Evolutionary conservation across 2,329 filamentous ascomycete species (phyloP), one percentile per base, ranked within the genome.

Genomic region (Blastomyces silverae): DNA sequence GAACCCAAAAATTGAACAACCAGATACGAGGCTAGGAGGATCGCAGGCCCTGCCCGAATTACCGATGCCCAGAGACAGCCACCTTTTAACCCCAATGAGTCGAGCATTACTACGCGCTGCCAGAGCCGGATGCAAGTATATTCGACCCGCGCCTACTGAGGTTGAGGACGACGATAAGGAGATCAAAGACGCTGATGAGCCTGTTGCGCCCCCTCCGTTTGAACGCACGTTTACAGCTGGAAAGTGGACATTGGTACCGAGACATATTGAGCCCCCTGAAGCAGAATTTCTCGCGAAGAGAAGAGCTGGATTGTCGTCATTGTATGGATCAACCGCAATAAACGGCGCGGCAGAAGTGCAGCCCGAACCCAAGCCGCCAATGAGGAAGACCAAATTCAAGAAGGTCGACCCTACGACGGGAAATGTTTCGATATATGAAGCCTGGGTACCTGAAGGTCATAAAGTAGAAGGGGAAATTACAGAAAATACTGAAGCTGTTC

Each of bases 1-100:
- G 62, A 85, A 85, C 15, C 80, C 83, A 11, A 82, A 85, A 48
- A 81, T 85, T 67, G 89, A 92, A 70, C 85, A 83, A 37, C 81
- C 72, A 2, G 72, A 76, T 8, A 64, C 70, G 4, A 69, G 72
- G 15, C 68, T 58, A 70, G 71, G 10, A 70, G 72, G 13, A 69
- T 65, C 42, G 71, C 70, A 62, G 71, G 72, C 68, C 7, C 81
- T 79, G 85, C 87, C 87, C 59, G 92, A 96, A 73, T 83, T 91
- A 22, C 87, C 90, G 56, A 93, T 97, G 90, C 93, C 93, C 50
- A 89, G 90, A 71, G 93, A 96, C 74, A 90, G 86, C 39, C 84
- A 89, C 65, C 82, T 96, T 42, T 81, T 97, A 11, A 85, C 90
- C 0, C 84, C 88, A 0, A 89, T 92, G 74, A 93, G 89, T 63